phyloP scores from a whole-genome alignment of 176 grass and related monocot species.

The Cymbopogon citratus region DNA sequence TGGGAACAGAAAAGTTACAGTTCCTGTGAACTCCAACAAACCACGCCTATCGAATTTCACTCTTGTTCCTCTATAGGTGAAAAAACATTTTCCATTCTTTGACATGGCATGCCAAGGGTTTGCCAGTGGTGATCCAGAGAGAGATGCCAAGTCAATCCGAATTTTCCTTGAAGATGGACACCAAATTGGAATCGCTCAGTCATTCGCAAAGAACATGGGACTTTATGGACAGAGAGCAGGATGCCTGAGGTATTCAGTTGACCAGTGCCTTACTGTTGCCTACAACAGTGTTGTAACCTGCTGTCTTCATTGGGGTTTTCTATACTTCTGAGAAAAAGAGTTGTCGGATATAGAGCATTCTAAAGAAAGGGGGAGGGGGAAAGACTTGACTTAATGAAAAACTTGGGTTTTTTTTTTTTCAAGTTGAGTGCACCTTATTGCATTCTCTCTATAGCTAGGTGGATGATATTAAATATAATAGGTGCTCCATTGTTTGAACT shows the following conservation, averaged over 20 bases:
- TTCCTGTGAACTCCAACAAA: background rate
- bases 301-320: background rate
- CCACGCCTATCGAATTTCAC: background rate
- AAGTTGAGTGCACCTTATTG: background rate
- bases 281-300: background rate
- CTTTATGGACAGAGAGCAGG: constrained; percentile 92
- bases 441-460: background rate
- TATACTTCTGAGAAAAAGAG: background rate
- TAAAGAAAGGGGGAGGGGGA: background rate
- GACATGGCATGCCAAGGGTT: constrained; percentile 99
- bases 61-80: constrained; percentile 43
- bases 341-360: background rate
- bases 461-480: background rate
- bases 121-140: constrained; percentile 89
- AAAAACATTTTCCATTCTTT: constrained; percentile 98
- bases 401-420: background rate
- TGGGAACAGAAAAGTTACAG: background rate
- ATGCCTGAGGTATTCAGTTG: constrained; percentile 69
- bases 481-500: background rate
- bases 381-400: background rate
- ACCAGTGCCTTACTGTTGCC: background rate
- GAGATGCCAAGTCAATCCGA: constrained; percentile 86
- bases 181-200: constrained; percentile 92
- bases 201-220: constrained; percentile 98
- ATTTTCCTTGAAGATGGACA: constrained; percentile 98